These are phyloP conservation scores for Globisporangium cylindrosporum DNA, from an alignment of 352 stramenopile species.

Conservation along the genomic window DNA sequence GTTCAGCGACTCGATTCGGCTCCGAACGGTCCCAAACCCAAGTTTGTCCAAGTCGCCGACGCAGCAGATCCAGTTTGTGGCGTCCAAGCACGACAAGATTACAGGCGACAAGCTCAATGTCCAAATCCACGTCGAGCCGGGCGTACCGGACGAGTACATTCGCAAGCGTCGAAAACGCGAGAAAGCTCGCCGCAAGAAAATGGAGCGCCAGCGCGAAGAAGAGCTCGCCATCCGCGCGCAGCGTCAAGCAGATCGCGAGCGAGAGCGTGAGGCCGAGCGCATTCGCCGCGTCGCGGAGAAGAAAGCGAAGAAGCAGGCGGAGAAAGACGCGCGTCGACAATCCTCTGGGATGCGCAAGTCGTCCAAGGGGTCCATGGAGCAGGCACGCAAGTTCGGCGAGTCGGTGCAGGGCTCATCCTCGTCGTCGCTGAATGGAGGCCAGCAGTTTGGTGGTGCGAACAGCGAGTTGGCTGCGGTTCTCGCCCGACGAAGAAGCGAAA, in stretches of 20 bases:
- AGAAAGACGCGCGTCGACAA: slow-evolving; percentile 63
- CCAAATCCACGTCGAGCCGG: slow-evolving; percentile 54
- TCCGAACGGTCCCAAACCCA: slow-evolving; percentile 44
- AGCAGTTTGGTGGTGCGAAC: slow-evolving; percentile 59
- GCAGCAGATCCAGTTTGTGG: slow-evolving; percentile 68
- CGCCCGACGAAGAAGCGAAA: slow-evolving; percentile 54
- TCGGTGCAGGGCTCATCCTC: slow-evolving; percentile 27
- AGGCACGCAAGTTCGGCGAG: slow-evolving; percentile 81
- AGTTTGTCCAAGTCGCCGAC: slow-evolving; percentile 52
- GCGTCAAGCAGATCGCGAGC: slow-evolving; percentile 61
- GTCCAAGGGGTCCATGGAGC: slow-evolving; percentile 50
- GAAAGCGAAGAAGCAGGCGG: slow-evolving; percentile 84
- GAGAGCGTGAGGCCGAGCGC: slow-evolving; percentile 69
- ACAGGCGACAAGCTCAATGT: slow-evolving; percentile 41
- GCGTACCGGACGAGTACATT: slow-evolving; percentile 83
- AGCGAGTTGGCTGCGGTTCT: slow-evolving; percentile 81
- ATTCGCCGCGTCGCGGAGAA: slow-evolving; percentile 77
- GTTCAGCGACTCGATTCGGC: slow-evolving; percentile 61
- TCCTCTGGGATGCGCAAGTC: slow-evolving; percentile 29
- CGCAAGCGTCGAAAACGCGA: slow-evolving; percentile 83
- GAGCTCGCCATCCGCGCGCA: slow-evolving; percentile 68
- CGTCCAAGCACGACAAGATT: slow-evolving; percentile 38
- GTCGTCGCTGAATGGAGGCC: slow-evolving; percentile 29
- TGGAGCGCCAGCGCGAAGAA: slow-evolving; percentile 72
- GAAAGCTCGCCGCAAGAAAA: slow-evolving; percentile 69